These are phyloP conservation scores for Carex scoparia DNA, from an alignment of 176 grass and related monocot species.

Conservation along the genomic window DNA sequence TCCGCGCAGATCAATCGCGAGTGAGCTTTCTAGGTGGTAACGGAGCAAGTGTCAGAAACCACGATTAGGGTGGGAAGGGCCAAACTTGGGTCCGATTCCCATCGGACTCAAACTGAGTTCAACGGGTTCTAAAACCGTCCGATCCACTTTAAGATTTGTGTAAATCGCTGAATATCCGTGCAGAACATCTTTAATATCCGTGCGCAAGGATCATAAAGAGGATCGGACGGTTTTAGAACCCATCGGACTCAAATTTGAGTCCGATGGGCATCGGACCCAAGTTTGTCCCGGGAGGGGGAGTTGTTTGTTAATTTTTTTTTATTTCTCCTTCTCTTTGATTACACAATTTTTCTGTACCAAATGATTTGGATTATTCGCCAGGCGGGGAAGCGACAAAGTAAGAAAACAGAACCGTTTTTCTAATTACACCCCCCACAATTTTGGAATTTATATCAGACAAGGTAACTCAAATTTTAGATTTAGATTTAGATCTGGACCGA, in stretches of 20 bases:
- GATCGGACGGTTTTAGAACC: no score
- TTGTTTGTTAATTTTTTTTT: not conserved
- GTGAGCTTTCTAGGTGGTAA: not conserved
- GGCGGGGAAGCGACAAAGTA: not conserved
- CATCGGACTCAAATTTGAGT: no score
- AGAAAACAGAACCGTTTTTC: not conserved
- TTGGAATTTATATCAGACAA: not conserved
- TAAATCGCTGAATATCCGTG: no score
- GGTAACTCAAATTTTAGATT: no score
- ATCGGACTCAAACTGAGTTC: no score
- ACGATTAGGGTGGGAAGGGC: not conserved
- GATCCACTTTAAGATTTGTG: no score
- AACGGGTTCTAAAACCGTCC: no score
- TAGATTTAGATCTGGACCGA: no score
- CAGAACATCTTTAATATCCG: no score
- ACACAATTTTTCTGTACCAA: not conserved
- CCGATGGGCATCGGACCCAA: no score
- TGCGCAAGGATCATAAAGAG: no score
- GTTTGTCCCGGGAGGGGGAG: not conserved
- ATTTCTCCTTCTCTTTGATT: not conserved
- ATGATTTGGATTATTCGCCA: slow-evolving; percentile 7
- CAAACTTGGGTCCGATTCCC: no score
- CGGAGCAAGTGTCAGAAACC: slow-evolving; percentile 10
- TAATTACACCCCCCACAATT: not conserved
- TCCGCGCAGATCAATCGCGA: not conserved